Base-by-base conservation (phyloP, 805 yeast species). In the Kazachstania martiniae region DNA sequence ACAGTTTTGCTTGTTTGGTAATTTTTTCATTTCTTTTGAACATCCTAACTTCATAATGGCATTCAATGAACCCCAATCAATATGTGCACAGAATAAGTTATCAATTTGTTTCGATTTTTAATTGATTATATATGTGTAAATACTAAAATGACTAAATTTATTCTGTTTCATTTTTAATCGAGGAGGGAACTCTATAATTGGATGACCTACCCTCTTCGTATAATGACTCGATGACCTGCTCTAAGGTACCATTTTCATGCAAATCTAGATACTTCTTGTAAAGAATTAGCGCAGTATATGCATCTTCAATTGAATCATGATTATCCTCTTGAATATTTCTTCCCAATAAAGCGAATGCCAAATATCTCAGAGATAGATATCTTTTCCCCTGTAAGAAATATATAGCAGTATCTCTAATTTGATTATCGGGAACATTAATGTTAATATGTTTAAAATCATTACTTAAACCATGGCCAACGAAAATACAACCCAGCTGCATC, bases 291-390 rank as follows among this genome's bases (percentile, higher is more conserved):
- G 99, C 97, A 8, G 93, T 79, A 35, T 66, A 62, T 0, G 99
- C 96, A 61, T 91, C 99, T 50, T 91, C 98, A 28, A 91, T 86
- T 1, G 97, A 89, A 53, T 93, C 97, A 57, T 91, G 99, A 50
- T 89, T 89, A 2, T 91, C 94, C 3, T 74, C 75, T 54, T 91
- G 99, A 21, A 93, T 94, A 30, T 74, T 69, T 39, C 74, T 76
- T 21, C 70, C 70, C 33, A 91, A 63, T 29, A 89, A 64, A 18
- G 74, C 74, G 68, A 86, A 86, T 9, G 94, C 85, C 51, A 91
- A 61, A 52, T 85, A 91, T 49, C 89, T 79, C 44, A 91, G 67
- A 3, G 95, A 83, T 22, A 91, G 63, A 39, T 75, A 79, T 38
- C 98, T 63, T 47, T 80, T 83, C 29, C 79, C 77, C 31, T 80